Base-by-base conservation (phyloP, 192 early-diverging fungal species). In the Linnemannia exigua region DNA sequence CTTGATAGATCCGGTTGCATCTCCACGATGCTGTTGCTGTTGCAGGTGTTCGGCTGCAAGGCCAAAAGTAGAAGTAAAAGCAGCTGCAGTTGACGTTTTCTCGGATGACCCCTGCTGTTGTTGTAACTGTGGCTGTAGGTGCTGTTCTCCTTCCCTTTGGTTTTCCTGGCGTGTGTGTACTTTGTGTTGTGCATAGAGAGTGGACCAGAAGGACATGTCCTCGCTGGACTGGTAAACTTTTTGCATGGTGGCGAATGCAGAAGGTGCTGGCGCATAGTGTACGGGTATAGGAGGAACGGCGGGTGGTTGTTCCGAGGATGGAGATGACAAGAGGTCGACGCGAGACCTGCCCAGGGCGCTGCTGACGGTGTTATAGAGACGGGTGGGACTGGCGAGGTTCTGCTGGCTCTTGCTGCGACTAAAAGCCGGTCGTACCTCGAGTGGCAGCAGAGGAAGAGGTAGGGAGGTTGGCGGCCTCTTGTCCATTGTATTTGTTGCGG, bases 151-250 rank as follows among this genome's bases (percentile, higher is more conserved):
- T 70, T 4, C 33, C n/a, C n/a, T n/a, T 28, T 44, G 61, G 20
- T 75, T n/a, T 15, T 82, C 70, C 54, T 82, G 80, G 1, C 80
- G 74, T 8, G 69, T 82, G n/a, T 82, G 74, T 33, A 82, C 28
- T 50, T 50, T n/a, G 35, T 76, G 74, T 41, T 76, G 80, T 28
- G 69, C 58, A 44, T 82, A 82, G 31, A 82, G 80, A 14, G 74
- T 54, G 5, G 74, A 76, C 80, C 80, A 82, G 36, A 82, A 76
- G 38, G 33, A 52, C 19, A 82, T 76, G 46, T 82, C 80, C 1
- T 82, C 80, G 17, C 51, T 36, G 14, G 74, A 67, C 2, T 75
- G 79, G 9, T 70, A 63, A 31, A 76, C 33, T 25, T 72, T 75
- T 46, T 61, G 80, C 69, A 70, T 70, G 14, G 80, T 72, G 51